Conservation (phyloP, 2,329 filamentous ascomycete species). For the Alternaria rosae region DNA sequence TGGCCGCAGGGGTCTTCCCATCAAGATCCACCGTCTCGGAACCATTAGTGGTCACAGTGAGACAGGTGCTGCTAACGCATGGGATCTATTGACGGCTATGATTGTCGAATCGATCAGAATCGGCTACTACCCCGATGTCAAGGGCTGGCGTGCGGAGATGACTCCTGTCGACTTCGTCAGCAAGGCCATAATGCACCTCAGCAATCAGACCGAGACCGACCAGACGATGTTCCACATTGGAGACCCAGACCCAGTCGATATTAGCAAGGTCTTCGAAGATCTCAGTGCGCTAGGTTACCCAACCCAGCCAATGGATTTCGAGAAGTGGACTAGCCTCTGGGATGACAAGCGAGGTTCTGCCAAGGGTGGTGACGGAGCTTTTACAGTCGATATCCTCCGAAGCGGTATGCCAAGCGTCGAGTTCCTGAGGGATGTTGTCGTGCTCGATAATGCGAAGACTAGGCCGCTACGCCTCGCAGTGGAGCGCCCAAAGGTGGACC, state of each 20-base stretch:
- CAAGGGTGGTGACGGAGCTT: conserved; percentile 73
- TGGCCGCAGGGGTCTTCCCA: conserved; percentile 71
- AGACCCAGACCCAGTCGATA: conserved; percentile 74
- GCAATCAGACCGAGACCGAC: conserved; percentile 67
- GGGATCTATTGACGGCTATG: conserved; percentile 77
- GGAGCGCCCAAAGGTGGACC: conserved; percentile 73
- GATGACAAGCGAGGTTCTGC: conserved; percentile 70
- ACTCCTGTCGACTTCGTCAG: conserved; percentile 84
- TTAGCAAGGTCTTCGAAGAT: conserved; percentile 68
- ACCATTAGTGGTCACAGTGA: conserved; percentile 81
- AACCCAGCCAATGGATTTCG: conserved; percentile 71
- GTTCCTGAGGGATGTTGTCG: conserved; percentile 73
- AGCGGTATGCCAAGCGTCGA: conserved; percentile 81
- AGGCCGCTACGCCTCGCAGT: conserved; percentile 66
- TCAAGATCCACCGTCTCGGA: conserved; percentile 74
- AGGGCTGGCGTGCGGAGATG: conserved; percentile 82
- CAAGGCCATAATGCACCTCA: conserved; percentile 74
- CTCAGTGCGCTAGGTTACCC: conserved; percentile 73
- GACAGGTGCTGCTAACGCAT: conserved; percentile 78
- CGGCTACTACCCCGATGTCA: conserved; percentile 72
- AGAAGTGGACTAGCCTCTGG: conserved; percentile 79
- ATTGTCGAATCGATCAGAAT: conserved; percentile 79
- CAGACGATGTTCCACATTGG: conserved; percentile 77
- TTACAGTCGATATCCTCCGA: conserved; percentile 80
- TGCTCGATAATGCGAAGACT: conserved; percentile 75